phyloP scores from a whole-genome alignment of 2,329 filamentous ascomycete species.

The Dothideomycetes sp. region DNA sequence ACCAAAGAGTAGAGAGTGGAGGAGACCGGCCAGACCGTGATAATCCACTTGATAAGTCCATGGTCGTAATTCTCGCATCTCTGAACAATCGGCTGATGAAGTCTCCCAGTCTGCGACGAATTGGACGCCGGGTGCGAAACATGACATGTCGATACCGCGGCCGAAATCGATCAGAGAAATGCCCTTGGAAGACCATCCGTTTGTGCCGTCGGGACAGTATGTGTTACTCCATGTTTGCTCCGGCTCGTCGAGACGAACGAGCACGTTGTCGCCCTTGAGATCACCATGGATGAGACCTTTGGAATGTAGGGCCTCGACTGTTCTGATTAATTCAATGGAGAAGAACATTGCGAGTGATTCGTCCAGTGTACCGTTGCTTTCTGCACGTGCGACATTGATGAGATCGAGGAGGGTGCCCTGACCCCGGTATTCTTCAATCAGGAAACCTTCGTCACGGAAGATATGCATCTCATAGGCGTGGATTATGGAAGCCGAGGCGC shows the following conservation, averaged over 20 bases:
- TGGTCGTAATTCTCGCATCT: slow-evolving; percentile 86
- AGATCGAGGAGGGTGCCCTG: slow-evolving; percentile 93
- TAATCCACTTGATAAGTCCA: slow-evolving; percentile 99
- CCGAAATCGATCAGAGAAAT: slow-evolving; percentile 90
- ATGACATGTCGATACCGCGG: slow-evolving; percentile 84
- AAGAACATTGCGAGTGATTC: slow-evolving; percentile 94
- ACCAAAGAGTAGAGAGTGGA: slow-evolving; percentile 85
- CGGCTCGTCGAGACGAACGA: slow-evolving; percentile 65
- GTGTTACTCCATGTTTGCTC: slow-evolving; percentile 43
- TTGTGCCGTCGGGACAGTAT: slow-evolving; percentile 64
- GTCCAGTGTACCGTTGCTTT: slow-evolving; percentile 58
- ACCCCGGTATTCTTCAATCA: slow-evolving; percentile 77
- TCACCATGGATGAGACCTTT: slow-evolving; percentile 82
- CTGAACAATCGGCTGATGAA: slow-evolving; percentile 75
- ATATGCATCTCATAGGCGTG: slow-evolving; percentile 84
- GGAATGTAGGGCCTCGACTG: slow-evolving; percentile 74
- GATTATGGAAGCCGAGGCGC: slow-evolving; percentile 69
- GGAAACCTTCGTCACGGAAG: slow-evolving; percentile 80
- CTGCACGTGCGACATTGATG: slow-evolving; percentile 70
- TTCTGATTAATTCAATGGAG: slow-evolving; percentile 79
- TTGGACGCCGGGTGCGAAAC: slow-evolving; percentile 64
- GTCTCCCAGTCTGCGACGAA: slow-evolving; percentile 98
- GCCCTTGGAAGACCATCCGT: slow-evolving; percentile 73
- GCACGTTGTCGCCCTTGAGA: slow-evolving; percentile 89
- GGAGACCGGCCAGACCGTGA: slow-evolving; percentile 77